Conservation (phyloP, 2,329 filamentous ascomycete species). For the Apiospora phragmitis region DNA sequence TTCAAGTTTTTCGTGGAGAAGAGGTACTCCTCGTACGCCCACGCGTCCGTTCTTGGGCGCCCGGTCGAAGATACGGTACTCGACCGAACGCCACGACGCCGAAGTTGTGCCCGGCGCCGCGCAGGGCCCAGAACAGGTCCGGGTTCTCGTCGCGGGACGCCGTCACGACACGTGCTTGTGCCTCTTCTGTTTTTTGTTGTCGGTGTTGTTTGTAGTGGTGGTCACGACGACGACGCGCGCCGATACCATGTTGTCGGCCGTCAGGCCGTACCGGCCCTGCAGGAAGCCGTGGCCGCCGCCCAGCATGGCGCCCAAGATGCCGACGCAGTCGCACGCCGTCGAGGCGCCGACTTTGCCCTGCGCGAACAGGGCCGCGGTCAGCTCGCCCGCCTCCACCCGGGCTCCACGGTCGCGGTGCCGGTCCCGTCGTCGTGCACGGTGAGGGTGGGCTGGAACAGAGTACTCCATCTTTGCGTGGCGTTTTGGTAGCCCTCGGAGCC, state of each 20-base stretch:
- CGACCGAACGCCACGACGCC: conserved; percentile 40
- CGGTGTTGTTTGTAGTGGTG: too few relatives aligned
- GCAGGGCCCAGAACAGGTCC: conserved; percentile 43
- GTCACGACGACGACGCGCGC: conserved; percentile 39
- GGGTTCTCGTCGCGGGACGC: conserved; percentile 44
- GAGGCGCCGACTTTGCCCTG: not conserved
- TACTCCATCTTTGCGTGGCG: not conserved
- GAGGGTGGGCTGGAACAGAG: not conserved
- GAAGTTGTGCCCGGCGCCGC: conserved; percentile 43
- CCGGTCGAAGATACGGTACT: conserved; percentile 17
- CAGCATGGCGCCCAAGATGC: conserved; percentile 58
- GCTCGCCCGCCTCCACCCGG: not conserved
- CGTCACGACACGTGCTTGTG: conserved; percentile 33
- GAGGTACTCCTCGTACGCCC: conserved; percentile 1
- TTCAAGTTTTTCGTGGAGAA: not conserved
- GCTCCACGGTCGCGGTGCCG: not conserved
- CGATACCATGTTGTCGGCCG: conserved; percentile 41
- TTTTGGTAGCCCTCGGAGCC: not conserved
- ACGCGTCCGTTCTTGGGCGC: conserved; percentile 7
- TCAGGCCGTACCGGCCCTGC: conserved; percentile 52
- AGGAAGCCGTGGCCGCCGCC: conserved; percentile 62
- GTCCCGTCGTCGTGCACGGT: not conserved
- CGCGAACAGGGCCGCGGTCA: not conserved
- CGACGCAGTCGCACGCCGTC: conserved; percentile 30
- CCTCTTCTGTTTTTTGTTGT: too few relatives aligned